Conservation (phyloP, 2,329 filamentous ascomycete species). For the Monosporascus sp. region DNA sequence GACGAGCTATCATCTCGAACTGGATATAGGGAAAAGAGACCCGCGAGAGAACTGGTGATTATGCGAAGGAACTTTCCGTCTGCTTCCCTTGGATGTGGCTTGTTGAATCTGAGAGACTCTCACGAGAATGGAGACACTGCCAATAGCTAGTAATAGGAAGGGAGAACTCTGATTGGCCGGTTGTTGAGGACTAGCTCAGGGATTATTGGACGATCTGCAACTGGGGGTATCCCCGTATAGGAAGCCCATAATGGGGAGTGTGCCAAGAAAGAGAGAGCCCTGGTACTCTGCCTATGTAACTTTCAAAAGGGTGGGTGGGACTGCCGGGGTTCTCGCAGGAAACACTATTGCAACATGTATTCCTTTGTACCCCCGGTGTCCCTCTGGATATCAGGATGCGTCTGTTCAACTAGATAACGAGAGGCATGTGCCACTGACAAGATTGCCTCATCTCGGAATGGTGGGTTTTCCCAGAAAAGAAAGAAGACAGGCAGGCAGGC, state of each 20-base stretch:
- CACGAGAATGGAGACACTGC: background rate
- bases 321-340: background rate
- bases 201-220: background rate
- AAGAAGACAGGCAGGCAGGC: conserved; percentile 1
- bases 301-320: background rate
- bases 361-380: background rate
- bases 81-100: background rate
- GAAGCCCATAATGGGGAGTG: background rate
- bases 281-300: background rate
- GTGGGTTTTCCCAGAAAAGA: conserved; percentile 13
- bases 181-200: background rate
- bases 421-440: conserved; percentile 18
- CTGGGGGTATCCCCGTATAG: background rate
- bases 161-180: background rate
- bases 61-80: background rate
- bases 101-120: background rate
- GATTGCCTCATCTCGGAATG: conserved; percentile 23
- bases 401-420: conserved; percentile 13
- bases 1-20: background rate
- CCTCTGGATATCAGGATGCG: conserved; percentile 4
- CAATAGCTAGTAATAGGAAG: background rate
- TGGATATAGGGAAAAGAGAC: background rate
- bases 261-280: background rate
- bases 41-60: background rate
- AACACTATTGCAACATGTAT: background rate